Base-by-base conservation (phyloP, 495 filamentous ascomycete genomes). In the Lophiostoma macrostomum region DNA sequence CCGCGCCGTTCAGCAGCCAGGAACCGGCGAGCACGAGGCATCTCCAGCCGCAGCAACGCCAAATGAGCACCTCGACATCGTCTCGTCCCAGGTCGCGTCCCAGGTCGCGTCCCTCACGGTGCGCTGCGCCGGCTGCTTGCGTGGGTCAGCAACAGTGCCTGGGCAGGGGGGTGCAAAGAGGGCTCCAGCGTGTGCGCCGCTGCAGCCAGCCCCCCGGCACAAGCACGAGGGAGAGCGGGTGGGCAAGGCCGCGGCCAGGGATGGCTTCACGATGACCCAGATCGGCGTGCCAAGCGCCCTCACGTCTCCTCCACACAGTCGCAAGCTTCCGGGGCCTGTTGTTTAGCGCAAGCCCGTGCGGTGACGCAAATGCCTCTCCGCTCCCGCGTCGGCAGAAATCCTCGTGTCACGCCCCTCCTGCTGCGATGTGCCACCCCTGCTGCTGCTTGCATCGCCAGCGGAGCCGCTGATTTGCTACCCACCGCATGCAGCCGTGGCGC, bases 311-410 rank as follows among this genome's bases (percentile, higher is more conserved):
- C 52, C 50, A 54, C 39, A 53, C 46, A 11, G 13, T 36, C 50
- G 50, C 50, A 53, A 55, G 50, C 57, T 55, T 60, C 51, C 51
- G 50, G n/a, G n/a, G 44, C 50, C 38, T 43, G 43, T 29, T 53
- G 30, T 35, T 53, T 54, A 54, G 50, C 50, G 20, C 23, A 16
- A 12, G 50, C 43, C 57, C 54, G 37, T 55, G 50, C 50, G 20
- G 50, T 60, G 57, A 60, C 57, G 57, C 56, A 60, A 55, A 55
- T 44, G 43, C 40, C 49, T 42, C 57, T 60, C 57, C 57, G 50
- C 57, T 60, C 51, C 57, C 57, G 50, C 57, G 45, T 38, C 57
- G 57, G 57, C 57, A 60, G 53, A 54, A 41, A 48, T 38, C 42
- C 53, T 35, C 47, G 49, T 53, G 48, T 53, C 40, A 53, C 47